A percentile compares a stretch with the other conserved stretches of the same genome.
These are phyloP conservation scores for Triticum dicoccoides DNA, from an alignment of 176 grass and related monocot species.

Conservation along the genomic window DNA sequence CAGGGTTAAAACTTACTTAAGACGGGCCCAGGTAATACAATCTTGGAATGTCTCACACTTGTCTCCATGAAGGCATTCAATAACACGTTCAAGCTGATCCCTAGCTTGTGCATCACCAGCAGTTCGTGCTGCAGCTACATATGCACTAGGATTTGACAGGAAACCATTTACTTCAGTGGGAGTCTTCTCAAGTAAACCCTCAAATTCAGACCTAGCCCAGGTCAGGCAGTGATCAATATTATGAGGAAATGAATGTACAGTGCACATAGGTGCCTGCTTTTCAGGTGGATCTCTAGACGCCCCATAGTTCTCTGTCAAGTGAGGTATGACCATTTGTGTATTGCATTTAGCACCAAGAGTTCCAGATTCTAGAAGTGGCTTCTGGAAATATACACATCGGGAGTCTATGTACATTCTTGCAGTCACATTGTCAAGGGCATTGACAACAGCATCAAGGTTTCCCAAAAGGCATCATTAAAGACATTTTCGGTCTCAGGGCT, in stretches of 20 bases:
- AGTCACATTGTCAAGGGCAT: constrained; percentile 83
- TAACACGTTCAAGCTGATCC: constrained; percentile 74
- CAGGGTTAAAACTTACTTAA: constrained; percentile 52
- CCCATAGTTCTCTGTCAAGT: constrained; percentile 88
- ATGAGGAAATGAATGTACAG: constrained; percentile 89
- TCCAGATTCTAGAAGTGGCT: constrained; percentile 81
- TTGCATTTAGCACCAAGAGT: constrained; percentile 92
- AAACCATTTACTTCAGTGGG: constrained; percentile 83
- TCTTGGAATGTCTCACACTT: constrained; percentile 88
- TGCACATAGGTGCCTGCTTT: constrained; percentile 91
- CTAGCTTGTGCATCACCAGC: constrained; percentile 89
- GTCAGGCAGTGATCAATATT: constrained; percentile 92
- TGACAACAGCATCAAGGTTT: constrained; percentile 77
- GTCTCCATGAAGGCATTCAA: constrained; percentile 78
- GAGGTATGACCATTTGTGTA: constrained; percentile 89
- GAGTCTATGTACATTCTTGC: constrained; percentile 94
- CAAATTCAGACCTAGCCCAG: constrained; percentile 89
- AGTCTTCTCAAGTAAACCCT: constrained; percentile 91
- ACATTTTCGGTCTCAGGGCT: constrained; percentile 93
- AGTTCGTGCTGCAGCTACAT: constrained; percentile 53
- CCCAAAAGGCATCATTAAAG: constrained; percentile 78
- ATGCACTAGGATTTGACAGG: constrained; percentile 60
- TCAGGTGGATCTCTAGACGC: constrained; percentile 96
- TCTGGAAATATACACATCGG: constrained; percentile 80
- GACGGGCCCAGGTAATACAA: constrained; percentile 82